Evolutionary conservation across 305 asterid genomes (phyloP), one percentile per base, ranked within the genome.

Genomic region (Solanum hybrid): DNA sequence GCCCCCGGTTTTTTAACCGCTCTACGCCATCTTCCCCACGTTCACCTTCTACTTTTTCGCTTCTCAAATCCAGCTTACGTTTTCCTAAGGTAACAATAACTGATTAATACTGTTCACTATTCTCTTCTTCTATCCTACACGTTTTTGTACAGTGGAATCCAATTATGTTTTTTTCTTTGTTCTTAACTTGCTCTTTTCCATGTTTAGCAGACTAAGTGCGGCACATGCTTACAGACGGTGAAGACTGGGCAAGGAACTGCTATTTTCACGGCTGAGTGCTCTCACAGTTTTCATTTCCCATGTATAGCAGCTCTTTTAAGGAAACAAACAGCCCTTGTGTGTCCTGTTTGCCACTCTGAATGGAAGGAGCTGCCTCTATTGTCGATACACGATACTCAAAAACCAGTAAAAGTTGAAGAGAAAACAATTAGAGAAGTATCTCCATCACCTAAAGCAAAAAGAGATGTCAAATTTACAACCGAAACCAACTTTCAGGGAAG

Each of bases 191-290:
- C 86, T 81, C 73, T 92, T 86, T 87, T 29, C 15, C 4, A 19
- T 34, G 72, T 22, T 10, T 34, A 90, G 90, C 98, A 97, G 99
- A 93, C 93, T 34, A 94, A 95, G 90, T 97, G 99, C 71, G 98
- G 98, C 14, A 90, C 96, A 89, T 97, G 99, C 88, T 71, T 92
- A 73, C 95, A 93, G 89, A 85, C 92, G 71, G 96, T 96, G 90
- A 95, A 94, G 89, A 93, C 96, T 7, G 98, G 98, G 34, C 97
- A 95, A 79, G 99, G 98, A 10, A 96, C 95, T 66, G 99, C 99
- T 36, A 95, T 95, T 66, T 96, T 96, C 95, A 97, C 98, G 93
- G 99, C 99, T 91, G 99, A 96, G 93, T 97, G 99, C 92, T 94
- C 95, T 89, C 97, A 97, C 92, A 93, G 93, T 89, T 97, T 97